Evolutionary conservation across 768 basidiomycete genomes (phyloP), one percentile per base, ranked within the genome.

Genomic region (Naganishia onofrii): DNA sequence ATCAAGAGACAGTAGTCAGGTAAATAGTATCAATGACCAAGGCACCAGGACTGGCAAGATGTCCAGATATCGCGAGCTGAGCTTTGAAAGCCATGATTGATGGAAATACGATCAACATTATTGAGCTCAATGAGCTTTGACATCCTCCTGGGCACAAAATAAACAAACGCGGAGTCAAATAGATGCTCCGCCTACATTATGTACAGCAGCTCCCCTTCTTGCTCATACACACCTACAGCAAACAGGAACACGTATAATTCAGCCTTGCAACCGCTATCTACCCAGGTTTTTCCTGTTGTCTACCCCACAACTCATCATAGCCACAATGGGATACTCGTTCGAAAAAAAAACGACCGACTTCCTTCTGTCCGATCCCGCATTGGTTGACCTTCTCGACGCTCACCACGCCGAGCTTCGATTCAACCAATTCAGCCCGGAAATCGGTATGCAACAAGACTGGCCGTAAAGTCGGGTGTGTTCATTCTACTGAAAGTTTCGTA

Each of bases 341-440:
- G 51, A 29, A 2, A 68, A 56, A 21, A 58, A 60, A 55, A 60
- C 51, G 21, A 53, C 63, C 26, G 71, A 72, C 17, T 68, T 26
- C 53, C 46, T 44, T 31, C 36, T 72, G 26, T 44, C 36, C 36
- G 71, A 72, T 34, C 32, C 67, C 15, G 67, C 38, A 6, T n/a
- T 72, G 19, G 31, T 72, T 15, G 60, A 58, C n/a, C 53, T 48
- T 21, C 44, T 67, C 19, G 71, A 68, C 29, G 68, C 68, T 28
- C 54, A 72, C 31, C 66, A 72, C 54, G 53, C 32, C 15, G 56
- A 72, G 51, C 44, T 72, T 26, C 46, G 63, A 42, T 72, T 72
- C 54, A 32, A 34, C 28, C 19, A 65, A 67, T 72, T 63, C 42
- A 52, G 44, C 52, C 48, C 46, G 21, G 67, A 72, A 7, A 56